Percentiles rank a stretch among this genome's conserved stretches.
phyloP scores from a whole-genome alignment of 2,329 filamentous ascomycete genomes.

The Apiospora arundinis region DNA sequence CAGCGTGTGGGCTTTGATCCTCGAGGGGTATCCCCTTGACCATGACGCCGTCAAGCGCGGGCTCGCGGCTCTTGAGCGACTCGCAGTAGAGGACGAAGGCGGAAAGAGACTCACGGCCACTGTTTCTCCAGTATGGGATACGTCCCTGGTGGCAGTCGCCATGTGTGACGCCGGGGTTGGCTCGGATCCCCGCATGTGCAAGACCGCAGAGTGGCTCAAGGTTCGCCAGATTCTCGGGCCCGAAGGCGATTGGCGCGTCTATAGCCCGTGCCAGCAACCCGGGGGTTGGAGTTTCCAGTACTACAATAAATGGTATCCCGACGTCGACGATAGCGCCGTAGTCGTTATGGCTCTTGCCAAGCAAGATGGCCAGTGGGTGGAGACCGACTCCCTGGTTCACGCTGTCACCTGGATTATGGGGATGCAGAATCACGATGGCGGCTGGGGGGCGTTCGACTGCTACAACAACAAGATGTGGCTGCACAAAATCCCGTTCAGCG shows the following conservation, averaged over 20 bases:
- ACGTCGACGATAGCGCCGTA: slow-evolving; percentile 42
- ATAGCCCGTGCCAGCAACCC: slow-evolving; percentile 29
- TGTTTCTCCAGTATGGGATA: slow-evolving; percentile 43
- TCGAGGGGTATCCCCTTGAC: slow-evolving; percentile 38
- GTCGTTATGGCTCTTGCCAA: slow-evolving; percentile 38
- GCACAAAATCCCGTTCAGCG: slow-evolving; percentile 44
- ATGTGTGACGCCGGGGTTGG: slow-evolving; percentile 28
- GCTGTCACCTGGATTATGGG: slow-evolving; percentile 38
- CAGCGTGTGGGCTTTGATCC: slow-evolving; percentile 35
- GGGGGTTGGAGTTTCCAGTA: slow-evolving; percentile 43
- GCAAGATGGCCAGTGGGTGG: slow-evolving; percentile 27
- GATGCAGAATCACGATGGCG: slow-evolving; percentile 45
- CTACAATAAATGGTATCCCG: slow-evolving; percentile 40
- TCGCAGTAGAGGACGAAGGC: slow-evolving; percentile 33
- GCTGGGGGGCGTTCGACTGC: slow-evolving; percentile 43
- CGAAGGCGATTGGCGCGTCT: slow-evolving; percentile 40
- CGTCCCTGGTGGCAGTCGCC: slow-evolving; percentile 37
- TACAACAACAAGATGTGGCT: slow-evolving; percentile 42
- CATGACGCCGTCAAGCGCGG: slow-evolving; percentile 31
- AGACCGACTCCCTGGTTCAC: not conserved
- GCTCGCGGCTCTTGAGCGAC: slow-evolving; percentile 37
- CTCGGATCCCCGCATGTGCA: slow-evolving; percentile 25
- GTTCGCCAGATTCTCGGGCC: slow-evolving; percentile 18
- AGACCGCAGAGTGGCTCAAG: slow-evolving; percentile 24
- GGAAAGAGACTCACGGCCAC: slow-evolving; percentile 39